phyloP scores from a whole-genome alignment of 1,139 yeast genomes.

The Tardiomyces digboiensis region DNA sequence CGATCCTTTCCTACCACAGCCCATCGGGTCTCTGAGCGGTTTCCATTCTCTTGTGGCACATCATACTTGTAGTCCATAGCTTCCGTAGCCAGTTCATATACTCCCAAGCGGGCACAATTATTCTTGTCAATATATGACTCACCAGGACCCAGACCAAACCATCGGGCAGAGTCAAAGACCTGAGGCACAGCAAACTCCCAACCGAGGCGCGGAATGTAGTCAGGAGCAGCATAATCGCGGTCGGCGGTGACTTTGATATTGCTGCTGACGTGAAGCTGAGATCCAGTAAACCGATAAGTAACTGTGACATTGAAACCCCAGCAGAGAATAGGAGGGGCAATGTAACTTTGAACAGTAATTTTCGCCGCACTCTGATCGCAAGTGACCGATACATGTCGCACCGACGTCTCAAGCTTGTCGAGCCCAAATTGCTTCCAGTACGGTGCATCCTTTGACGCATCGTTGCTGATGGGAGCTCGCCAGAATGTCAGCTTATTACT shows the following conservation, averaged over 20 bases:
- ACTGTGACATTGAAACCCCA: slow-evolving; percentile 5
- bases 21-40: slow-evolving; percentile 1
- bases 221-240: slow-evolving; percentile 3
- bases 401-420: slow-evolving; percentile 8
- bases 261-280: slow-evolving; percentile 2
- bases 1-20: not conserved
- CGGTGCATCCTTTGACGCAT: slow-evolving; percentile 10
- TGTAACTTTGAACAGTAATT: slow-evolving; percentile 1
- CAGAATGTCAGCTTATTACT: slow-evolving; percentile 10
- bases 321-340: slow-evolving; percentile 6
- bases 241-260: slow-evolving; percentile 3
- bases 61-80: not conserved
- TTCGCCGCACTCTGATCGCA: slow-evolving; percentile 1
- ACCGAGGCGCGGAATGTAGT: not conserved
- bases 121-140: slow-evolving; percentile 23
- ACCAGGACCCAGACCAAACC: slow-evolving; percentile 27
- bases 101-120: slow-evolving; percentile 5
- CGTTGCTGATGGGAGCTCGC: not conserved
- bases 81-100: not conserved
- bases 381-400: slow-evolving; percentile 5
- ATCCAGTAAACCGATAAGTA: slow-evolving; percentile 3
- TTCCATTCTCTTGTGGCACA: not conserved
- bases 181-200: slow-evolving; percentile 2
- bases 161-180: slow-evolving; percentile 4
- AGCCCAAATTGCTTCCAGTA: slow-evolving; percentile 16